Evolutionary conservation across 495 filamentous ascomycete genomes (phyloP), one percentile per base, ranked within the genome.

Genomic region (Aspergillus asperescens): DNA sequence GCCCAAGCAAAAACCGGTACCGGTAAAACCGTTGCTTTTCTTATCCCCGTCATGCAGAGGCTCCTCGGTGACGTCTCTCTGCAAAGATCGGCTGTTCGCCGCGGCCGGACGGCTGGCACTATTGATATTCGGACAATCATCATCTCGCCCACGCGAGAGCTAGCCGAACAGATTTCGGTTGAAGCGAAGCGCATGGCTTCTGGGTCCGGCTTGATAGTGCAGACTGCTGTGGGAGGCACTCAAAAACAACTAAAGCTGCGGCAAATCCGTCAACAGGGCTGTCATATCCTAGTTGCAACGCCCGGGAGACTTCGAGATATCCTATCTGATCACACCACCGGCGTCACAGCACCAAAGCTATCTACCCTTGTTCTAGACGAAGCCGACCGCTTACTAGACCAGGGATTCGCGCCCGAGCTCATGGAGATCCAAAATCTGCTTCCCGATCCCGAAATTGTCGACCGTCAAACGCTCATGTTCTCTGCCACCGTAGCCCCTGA

Each of bases 141-240:
- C 62, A 82, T 98, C 54, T 97, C 94, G 0, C 93, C 93, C 7
- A 98, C 93, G 16, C 82, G 93, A 52, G 93, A 98, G 70, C 77
- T 98, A 55, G 93, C 93, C 4, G 89, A 95, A 65, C 93, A 98
- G 71, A 97, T 98, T 58, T 87, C 85, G 9, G 81, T 70, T 0
- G 93, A 98, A 63, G 90, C 93, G 2, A 69, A 55, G 37, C 92
- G 84, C 63, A 62, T 96, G n/a, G 77, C 79, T 4, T 35, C 32
- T 7, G 71, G 77, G 47, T 94, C 88, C 0, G 80, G 82, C 6
- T 66, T 98, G 27, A 67, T 84, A 16, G 85, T 95, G 20, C 90
- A 95, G 68, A 81, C 81, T 32, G 94, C 90, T 31, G 93, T 97
- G 9, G 93, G 93, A 62, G 93, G 93, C 15, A 90, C 88, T 0